Base-by-base conservation (phyloP, 495 filamentous ascomycete species). In the Penicillium steckii region DNA sequence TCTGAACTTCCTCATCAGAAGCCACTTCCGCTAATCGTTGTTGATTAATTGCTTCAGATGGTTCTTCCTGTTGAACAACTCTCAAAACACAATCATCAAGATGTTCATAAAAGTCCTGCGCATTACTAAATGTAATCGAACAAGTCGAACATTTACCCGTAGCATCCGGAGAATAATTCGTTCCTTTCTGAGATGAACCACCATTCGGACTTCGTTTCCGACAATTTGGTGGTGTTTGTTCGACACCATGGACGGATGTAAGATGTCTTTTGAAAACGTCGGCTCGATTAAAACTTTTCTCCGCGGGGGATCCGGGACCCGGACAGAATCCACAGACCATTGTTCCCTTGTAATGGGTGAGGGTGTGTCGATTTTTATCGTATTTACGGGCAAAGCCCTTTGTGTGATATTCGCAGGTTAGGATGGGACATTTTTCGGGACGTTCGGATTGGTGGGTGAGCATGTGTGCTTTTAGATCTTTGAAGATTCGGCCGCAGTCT, bases 241-340 rank as follows among this genome's bases (percentile, higher is more conserved):
- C 94, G 22, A 97, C 94, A 19, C 86, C 85, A 64, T 99, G 94
- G 1, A 96, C 90, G 1, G 91, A 88, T 22, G 91, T 96, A 52
- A 99, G 73, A 67, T 99, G 94, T 21, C 94, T 84, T 78, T 97
- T 99, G 80, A 99, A 99, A 38, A 99, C 95, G 62, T 99, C 94
- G 22, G 95, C 94, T 18, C 94, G 83, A 74, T 99, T 99, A 75
- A 99, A 99, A 49, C 90, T 95, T 78, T 99, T 99, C 69, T 97
- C 94, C 2, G 88, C 89, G 1, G 91, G 81, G 0, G 91, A 95
- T 9, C 95, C 95, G 17, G 88, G 88, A 2, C 92, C 91, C 2
- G 94, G 90, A 55, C 94, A 99, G 70, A 99, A 97, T 9, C 93
- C 92, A 67, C 94, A 99, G 12, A 97, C 90, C 95, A 99, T 97